Conservation (phyloP, 2,329 filamentous ascomycete genomes). For the Tolypocladium cylindrosporum region DNA sequence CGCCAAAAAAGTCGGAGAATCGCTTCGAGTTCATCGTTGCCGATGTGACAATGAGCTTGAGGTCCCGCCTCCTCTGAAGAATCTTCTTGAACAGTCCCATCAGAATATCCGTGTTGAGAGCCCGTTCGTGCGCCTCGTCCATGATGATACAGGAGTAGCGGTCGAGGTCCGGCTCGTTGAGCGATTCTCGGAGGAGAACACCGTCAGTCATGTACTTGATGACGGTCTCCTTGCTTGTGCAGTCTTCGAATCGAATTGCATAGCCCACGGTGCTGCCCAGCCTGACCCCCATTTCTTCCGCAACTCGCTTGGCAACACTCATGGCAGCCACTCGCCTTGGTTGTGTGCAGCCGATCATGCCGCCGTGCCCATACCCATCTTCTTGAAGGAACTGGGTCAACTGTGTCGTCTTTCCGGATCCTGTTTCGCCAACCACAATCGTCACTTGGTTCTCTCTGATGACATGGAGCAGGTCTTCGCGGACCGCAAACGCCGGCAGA, state of each 20-base stretch:
- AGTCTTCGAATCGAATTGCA: slow-evolving; percentile 96
- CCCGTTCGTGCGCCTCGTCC: slow-evolving; percentile 97
- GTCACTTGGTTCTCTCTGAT: slow-evolving; percentile 96
- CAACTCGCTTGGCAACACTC: slow-evolving; percentile 97
- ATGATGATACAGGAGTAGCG: slow-evolving; percentile 98
- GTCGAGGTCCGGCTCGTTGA: slow-evolving; percentile 87
- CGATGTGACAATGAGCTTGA: slow-evolving; percentile 95
- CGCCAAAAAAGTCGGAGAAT: slow-evolving; percentile 92
- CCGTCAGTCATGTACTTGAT: slow-evolving; percentile 99
- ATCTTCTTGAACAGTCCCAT: slow-evolving; percentile 99
- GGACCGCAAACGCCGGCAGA: slow-evolving; percentile 88
- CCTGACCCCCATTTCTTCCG: slow-evolving; percentile 94
- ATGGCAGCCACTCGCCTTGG: slow-evolving; percentile 94
- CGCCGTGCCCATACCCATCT: slow-evolving; percentile 79
- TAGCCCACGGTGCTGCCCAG: slow-evolving; percentile 86
- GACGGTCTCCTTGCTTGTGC: slow-evolving; percentile 85
- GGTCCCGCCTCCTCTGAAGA: slow-evolving; percentile 72
- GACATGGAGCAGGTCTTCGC: slow-evolving; percentile 83
- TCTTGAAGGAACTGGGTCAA: slow-evolving; percentile 93
- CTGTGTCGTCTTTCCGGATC: slow-evolving; percentile 95
- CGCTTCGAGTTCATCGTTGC: slow-evolving; percentile 97
- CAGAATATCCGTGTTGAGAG: slow-evolving; percentile 90
- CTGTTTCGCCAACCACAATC: slow-evolving; percentile 94
- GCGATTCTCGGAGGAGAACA: slow-evolving; percentile 82
- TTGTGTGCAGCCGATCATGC: slow-evolving; percentile 94